Evolutionary conservation across 1,139 yeast species (phyloP).

Genomic region (Scheffersomyces illinoinensis): DNA sequence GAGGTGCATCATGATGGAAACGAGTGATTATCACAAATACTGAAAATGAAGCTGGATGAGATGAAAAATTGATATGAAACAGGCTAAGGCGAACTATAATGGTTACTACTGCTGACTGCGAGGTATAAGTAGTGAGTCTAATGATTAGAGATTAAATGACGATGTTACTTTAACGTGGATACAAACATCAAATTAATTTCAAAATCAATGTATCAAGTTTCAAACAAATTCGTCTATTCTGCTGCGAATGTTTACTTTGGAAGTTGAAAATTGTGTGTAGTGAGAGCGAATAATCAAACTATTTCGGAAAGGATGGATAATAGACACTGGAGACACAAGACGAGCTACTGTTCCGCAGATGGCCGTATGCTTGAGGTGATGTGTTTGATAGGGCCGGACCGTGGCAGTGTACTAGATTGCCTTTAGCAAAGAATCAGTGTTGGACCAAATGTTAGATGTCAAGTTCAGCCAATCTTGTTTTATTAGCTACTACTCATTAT

Average conservation of each 20-base stretch:
- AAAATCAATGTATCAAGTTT: not conserved
- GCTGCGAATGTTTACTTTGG: not conserved
- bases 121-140: not conserved
- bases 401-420: not conserved
- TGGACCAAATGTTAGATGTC: not conserved
- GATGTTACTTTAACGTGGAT: not conserved
- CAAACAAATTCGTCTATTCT: not conserved
- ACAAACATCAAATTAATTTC: not conserved
- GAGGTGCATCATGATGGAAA: conserved; percentile 22
- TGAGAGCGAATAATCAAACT: not conserved
- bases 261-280: not conserved
- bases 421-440: not conserved
- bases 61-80: not conserved
- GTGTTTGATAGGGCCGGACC: not conserved
- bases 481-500: not conserved
- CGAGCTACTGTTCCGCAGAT: not conserved
- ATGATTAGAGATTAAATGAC: not conserved
- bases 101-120: not conserved
- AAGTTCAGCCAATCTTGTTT: conserved; percentile 4
- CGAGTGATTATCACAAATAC: not conserved
- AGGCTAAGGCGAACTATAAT: not conserved
- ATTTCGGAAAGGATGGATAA: not conserved
- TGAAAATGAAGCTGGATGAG: not conserved
- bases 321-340: not conserved
- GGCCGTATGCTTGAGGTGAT: too few relatives aligned